Base-by-base conservation (phyloP, 441 rosid species). In the Aquilaria agallochum region DNA sequence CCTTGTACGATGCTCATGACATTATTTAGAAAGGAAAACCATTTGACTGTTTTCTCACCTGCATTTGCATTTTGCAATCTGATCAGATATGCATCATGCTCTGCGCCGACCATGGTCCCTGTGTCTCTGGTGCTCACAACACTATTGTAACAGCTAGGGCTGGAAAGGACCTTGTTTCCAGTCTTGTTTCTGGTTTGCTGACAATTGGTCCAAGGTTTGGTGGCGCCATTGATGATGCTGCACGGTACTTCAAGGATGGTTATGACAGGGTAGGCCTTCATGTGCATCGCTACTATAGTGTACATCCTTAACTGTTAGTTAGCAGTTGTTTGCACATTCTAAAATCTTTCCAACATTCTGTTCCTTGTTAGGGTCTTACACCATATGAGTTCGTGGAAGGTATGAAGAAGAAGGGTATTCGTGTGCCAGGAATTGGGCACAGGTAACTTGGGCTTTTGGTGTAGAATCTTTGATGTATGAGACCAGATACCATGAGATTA, bases 191-290 rank as follows among this genome's bases (percentile, higher is more conserved):
- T 63, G 98, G 98, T 74, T 80, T 94, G 82, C 80, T 94, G 42
- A 94, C 97, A 11, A 90, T 94, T 61, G 98, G 98, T 68, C 98
- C 98, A 3, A 88, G 97, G 77, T 94, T 94, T 72, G 98, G 97
- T 74, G 97, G 97, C 71, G 98, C 98, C 60, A 84, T 94, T 76
- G 97, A 94, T 68, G 97, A 94, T 66, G 97, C 95, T 58, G 96
- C 98, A 70, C 81, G 96, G 68, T 94, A 87, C 80, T 94, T 90
- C 70, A 90, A 94, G 82, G 98, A 94, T 80, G 98, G 95, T 72
- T 94, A 84, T 59, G 93, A 90, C 68, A 84, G 76, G 80, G 97
- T 89, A 80, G 74, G 79, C 59, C 62, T 45, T 54, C 58, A 59
- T 27, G 9, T 40, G 46, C 45, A 42, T 49, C 12, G 15, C 49